Conservation (phyloP, 2,329 filamentous ascomycete species). For the Ophiostoma sp. region DNA sequence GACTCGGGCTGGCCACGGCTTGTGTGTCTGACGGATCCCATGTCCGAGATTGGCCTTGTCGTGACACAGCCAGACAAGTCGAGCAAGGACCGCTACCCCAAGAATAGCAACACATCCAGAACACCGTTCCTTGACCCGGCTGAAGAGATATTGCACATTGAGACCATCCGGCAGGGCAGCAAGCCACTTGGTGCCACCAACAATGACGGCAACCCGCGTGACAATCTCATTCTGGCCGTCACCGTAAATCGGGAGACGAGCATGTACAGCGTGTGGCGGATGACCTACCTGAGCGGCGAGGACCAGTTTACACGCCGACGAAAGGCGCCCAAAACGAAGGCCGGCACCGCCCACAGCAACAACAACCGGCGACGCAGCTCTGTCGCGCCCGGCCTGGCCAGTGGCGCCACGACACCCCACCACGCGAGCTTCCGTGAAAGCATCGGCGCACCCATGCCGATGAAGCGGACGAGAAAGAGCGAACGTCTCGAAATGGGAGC, state of each 20-base stretch:
- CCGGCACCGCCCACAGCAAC: constrained; percentile 38
- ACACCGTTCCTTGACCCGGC: constrained; percentile 66
- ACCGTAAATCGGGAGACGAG: constrained; percentile 77
- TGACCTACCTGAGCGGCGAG: constrained; percentile 72
- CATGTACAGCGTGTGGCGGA: constrained; percentile 81
- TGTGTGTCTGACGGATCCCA: constrained; percentile 80
- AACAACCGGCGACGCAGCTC: constrained; percentile 58
- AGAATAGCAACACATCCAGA: constrained; percentile 39
- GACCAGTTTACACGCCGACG: constrained; percentile 53
- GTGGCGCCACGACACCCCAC: constrained; percentile 76
- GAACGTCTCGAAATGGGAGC: constrained; percentile 47
- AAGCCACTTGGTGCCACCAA: constrained; percentile 51
- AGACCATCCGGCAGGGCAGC: constrained; percentile 47
- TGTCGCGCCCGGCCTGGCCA: constrained; percentile 67
- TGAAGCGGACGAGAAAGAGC: constrained; percentile 55
- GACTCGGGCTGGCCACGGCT: constrained; percentile 70
- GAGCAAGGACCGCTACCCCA: constrained; percentile 40
- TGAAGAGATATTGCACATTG: constrained; percentile 84
- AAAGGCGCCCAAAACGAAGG: constrained; percentile 48
- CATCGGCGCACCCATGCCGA: constrained; percentile 61
- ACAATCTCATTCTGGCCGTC: constrained; percentile 69
- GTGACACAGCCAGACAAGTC: constrained; percentile 58
- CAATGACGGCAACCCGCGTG: constrained; percentile 38
- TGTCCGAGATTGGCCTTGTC: constrained; percentile 82
- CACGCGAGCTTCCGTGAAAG: constrained; percentile 73